Evolutionary conservation across 1,284 basidiomycete species (phyloP).

Genomic region (Spongispora temasekensis): DNA sequence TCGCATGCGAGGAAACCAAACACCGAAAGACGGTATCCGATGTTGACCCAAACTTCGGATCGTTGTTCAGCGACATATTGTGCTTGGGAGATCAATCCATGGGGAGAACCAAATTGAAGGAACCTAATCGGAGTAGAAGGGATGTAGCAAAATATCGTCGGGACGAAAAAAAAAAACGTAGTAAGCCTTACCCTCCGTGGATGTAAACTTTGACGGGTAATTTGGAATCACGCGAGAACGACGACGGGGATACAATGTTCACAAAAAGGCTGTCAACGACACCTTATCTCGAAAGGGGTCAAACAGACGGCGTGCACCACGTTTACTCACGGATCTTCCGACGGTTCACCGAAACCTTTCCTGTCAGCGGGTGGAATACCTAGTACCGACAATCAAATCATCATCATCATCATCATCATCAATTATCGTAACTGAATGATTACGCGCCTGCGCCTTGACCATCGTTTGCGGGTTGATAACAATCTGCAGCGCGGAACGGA

Average conservation of each 20-base stretch:
- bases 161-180: neutral
- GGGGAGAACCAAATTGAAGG: constrained; percentile 79
- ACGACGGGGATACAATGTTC: constrained; percentile 68
- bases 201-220: constrained; percentile 75
- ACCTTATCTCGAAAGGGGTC: neutral
- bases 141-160: neutral
- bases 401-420: neutral
- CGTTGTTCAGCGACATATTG: constrained; percentile 66
- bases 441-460: constrained; percentile 55
- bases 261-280: constrained; percentile 54
- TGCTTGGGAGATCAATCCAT: constrained; percentile 55
- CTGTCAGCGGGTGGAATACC: constrained; percentile 53
- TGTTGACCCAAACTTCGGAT: constrained; percentile 70
- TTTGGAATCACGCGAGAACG: constrained; percentile 46
- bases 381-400: neutral
- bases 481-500: too few species aligned
- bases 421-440: too few species aligned
- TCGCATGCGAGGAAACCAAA: constrained; percentile 75
- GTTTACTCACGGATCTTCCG: constrained; percentile 64
- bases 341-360: constrained; percentile 64
- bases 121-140: too few species aligned
- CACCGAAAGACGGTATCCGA: constrained; percentile 70
- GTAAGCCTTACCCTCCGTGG: constrained; percentile 63
- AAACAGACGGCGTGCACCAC: neutral
- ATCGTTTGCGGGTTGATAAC: constrained; percentile 60